These are phyloP conservation scores for Solanum tarapatanum DNA, from an alignment of 257 asterid species.

Conservation along the genomic window DNA sequence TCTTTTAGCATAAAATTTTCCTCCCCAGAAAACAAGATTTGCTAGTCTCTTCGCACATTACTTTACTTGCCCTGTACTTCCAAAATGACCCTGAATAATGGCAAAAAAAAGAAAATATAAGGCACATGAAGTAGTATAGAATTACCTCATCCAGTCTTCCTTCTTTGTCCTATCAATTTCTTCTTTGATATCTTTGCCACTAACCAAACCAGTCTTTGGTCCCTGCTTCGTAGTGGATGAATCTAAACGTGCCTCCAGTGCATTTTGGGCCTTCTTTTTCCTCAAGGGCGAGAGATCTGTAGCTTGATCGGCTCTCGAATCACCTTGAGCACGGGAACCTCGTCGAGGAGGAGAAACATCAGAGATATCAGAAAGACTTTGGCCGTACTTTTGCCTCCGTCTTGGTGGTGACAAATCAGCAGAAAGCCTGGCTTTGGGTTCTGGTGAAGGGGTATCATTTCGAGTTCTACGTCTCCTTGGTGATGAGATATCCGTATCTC, in stretches of 20 bases:
- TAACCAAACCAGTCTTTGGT: constrained; percentile 71
- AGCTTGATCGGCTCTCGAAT: constrained; percentile 6
- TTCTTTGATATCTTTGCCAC: constrained; percentile 60
- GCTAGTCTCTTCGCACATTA: not conserved
- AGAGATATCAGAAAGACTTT: constrained; percentile 17
- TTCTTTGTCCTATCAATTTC: constrained; percentile 50
- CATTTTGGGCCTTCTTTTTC: constrained; percentile 28
- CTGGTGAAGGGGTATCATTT: constrained; percentile 49
- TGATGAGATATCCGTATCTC: constrained; percentile 2
- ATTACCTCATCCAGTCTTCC: constrained; percentile 68
- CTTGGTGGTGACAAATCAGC: constrained; percentile 55
- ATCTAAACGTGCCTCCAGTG: constrained; percentile 20
- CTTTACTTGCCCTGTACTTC: not conserved
- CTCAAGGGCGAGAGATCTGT: constrained; percentile 51
- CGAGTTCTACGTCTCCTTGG: constrained; percentile 24
- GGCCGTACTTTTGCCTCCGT: constrained; percentile 16
- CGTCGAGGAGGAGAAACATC: constrained; percentile 62
- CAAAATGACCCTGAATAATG: not conserved
- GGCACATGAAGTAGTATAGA: not conserved
- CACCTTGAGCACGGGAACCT: constrained; percentile 13
- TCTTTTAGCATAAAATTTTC: not conserved
- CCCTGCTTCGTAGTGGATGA: constrained; percentile 19
- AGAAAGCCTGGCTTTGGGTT: constrained; percentile 8
- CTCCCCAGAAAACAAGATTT: not conserved
- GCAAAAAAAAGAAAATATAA: not conserved